Evolutionary conservation across 2,329 filamentous ascomycete genomes (phyloP), one percentile per base, ranked within the genome.

Genomic region (Bipolaris cookei): DNA sequence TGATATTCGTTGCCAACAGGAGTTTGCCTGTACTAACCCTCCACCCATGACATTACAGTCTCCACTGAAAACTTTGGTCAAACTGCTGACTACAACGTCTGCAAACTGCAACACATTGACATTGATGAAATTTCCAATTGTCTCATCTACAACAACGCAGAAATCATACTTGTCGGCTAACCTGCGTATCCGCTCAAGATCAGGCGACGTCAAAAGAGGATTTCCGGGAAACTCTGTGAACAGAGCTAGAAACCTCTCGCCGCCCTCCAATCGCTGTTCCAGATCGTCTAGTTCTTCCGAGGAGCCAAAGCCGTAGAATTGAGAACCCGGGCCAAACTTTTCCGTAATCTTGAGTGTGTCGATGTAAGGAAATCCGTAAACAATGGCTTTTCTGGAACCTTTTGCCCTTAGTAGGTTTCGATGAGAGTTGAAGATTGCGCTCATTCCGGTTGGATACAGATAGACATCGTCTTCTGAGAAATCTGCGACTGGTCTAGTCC

Each of bases 1-100:
- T 37, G 11, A n/a, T 11, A 21, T 13, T 39, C 13, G 16, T 6
- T 38, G 21, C 16, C 14, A 20, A 30, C 14, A 2, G 11, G n/a
- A 13, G 6, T n/a, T n/a, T 20, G 16, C 25, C 8, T 39, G 20
- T 41, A 61, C 66, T 54, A 62, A 80, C 80, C 88, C 90, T 54
- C 95, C 95, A 56, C 93, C 95, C 94, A 98, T 98, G 65, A 99
- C 95, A 76, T 99, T 98, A 76, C 91, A 95, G 77, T 97, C 95
- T 48, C 95, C 95, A 54, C 92, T 96, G 79, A 99, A 99, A 51
- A 98, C 90, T 77, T 99, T 99, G 46, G 95, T 98, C 57, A 99
- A 82, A 73, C 91, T 96, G 81, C 91, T 97, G 54, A 97, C 94
- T 4, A 98, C 91, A 14, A 98, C 83, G 76, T 99, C 95, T 58